Percentiles rank a stretch among this genome's conserved stretches.
Conservation (phyloP, 2,329 filamentous ascomycete genomes). For the Aspergillus felis region DNA sequence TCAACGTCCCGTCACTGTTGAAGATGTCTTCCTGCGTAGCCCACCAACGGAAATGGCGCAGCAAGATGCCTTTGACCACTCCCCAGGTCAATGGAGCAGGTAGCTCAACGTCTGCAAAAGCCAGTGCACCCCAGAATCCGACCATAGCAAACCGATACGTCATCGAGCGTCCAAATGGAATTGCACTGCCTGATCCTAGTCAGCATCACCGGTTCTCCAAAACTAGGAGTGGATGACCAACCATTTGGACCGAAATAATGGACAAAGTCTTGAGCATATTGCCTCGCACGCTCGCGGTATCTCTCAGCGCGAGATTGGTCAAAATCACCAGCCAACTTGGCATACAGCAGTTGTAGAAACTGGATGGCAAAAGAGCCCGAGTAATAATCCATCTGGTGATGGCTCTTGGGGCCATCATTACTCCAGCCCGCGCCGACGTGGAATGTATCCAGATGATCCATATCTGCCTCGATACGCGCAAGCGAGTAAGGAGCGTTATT, state of each 20-base stretch:
- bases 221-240: slow-evolving; percentile 8
- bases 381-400: slow-evolving; percentile 84
- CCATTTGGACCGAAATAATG: slow-evolving; percentile 73
- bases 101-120: slow-evolving; percentile 70
- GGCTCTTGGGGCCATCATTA: slow-evolving; percentile 73
- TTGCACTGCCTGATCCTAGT: slow-evolving; percentile 50
- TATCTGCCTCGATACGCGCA: slow-evolving; percentile 67
- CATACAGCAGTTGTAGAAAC: slow-evolving; percentile 72
- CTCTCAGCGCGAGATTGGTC: slow-evolving; percentile 64
- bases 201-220: neutral
- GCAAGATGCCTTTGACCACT: slow-evolving; percentile 70
- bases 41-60: slow-evolving; percentile 77
- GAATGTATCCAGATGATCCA: slow-evolving; percentile 74
- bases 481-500: slow-evolving; percentile 70
- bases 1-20: slow-evolving; percentile 69
- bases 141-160: slow-evolving; percentile 83
- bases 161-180: slow-evolving; percentile 73
- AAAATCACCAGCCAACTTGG: slow-evolving; percentile 62
- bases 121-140: slow-evolving; percentile 76
- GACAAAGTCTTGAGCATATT: slow-evolving; percentile 66
- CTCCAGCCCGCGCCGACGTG: slow-evolving; percentile 81
- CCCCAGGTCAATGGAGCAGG: slow-evolving; percentile 72
- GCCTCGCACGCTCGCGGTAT: slow-evolving; percentile 64
- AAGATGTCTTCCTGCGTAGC: slow-evolving; percentile 71
- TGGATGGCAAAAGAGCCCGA: slow-evolving; percentile 80